A percentile compares a stretch with the other conserved stretches of the same genome.
These are phyloP conservation scores for Adansonia madagascariensis DNA, from an alignment of 441 rosid genomes.

Conservation along the genomic window DNA sequence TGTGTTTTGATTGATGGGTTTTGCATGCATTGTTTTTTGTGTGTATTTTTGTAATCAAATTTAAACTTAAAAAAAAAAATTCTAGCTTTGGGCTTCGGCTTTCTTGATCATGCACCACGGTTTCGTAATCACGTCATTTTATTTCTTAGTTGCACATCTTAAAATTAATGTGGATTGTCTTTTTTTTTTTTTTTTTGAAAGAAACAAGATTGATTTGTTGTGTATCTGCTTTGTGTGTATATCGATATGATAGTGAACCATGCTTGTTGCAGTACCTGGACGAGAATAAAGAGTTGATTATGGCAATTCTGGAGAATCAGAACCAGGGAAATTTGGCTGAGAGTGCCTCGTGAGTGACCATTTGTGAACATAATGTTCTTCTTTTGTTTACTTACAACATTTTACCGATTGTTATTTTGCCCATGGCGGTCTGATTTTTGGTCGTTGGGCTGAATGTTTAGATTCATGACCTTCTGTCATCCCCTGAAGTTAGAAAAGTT, in stretches of 20 bases:
- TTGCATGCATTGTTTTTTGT: slow-evolving; percentile 30
- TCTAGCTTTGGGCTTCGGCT: neutral
- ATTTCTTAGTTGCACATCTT: neutral
- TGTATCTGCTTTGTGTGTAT: neutral
- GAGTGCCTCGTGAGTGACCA: slow-evolving; percentile 30
- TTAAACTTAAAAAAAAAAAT: no score
- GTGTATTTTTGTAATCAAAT: neutral
- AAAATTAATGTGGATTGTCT: neutral
- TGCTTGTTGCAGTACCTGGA: slow-evolving; percentile 33
- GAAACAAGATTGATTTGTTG: slow-evolving; percentile 5
- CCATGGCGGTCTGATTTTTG: neutral
- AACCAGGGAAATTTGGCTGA: slow-evolving; percentile 31
- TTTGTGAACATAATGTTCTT: slow-evolving; percentile 12
- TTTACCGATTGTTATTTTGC: neutral
- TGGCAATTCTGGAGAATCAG: slow-evolving; percentile 36
- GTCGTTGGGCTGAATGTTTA: neutral
- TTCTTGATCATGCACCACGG: neutral
- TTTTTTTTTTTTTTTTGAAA: neutral
- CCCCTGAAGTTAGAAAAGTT: neutral
- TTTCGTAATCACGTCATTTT: neutral
- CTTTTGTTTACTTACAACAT: neutral
- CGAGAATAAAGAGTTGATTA: slow-evolving; percentile 40
- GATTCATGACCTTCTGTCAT: neutral
- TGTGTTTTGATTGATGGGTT: slow-evolving; percentile 17
- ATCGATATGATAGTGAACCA: slow-evolving; percentile 6